phyloP scores from a whole-genome alignment of 2,329 filamentous ascomycete species.

The Emergomyces africanus region DNA sequence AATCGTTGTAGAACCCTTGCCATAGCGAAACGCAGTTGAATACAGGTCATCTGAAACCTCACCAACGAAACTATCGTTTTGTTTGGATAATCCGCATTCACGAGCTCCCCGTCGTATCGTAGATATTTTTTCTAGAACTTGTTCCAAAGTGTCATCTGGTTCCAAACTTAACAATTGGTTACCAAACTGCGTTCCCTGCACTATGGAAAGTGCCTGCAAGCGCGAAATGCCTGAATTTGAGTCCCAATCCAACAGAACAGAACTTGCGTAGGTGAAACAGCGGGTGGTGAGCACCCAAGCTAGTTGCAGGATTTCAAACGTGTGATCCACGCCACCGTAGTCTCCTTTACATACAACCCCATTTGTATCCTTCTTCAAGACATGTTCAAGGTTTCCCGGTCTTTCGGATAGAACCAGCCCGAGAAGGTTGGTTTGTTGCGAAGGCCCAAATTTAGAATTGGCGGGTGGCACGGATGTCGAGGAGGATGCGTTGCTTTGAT shows the following conservation, averaged over 20 bases:
- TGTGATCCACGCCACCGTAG: neutral
- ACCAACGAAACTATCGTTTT: neutral
- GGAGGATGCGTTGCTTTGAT: neutral
- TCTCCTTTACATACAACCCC: neutral
- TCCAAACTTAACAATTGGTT: neutral
- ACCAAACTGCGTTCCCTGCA: neutral
- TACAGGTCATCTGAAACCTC: neutral
- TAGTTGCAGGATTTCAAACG: neutral
- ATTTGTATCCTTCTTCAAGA: neutral
- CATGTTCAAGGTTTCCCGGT: neutral
- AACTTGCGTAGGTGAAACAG: neutral
- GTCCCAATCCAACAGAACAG: neutral
- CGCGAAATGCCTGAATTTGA: neutral
- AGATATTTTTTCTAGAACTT: neutral
- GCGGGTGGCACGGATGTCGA: neutral
- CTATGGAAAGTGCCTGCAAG: neutral
- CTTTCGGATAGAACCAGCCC: neutral
- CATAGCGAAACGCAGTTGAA: neutral
- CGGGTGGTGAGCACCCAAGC: slow-evolving; percentile 1
- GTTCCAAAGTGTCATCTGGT: neutral
- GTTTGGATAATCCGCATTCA: neutral
- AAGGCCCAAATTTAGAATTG: neutral
- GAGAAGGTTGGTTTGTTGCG: neutral
- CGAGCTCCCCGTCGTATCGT: neutral
- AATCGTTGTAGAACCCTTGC: neutral